Evolutionary conservation across 192 early-diverging fungal species (phyloP).

Genomic region (Coemansia furcata): DNA sequence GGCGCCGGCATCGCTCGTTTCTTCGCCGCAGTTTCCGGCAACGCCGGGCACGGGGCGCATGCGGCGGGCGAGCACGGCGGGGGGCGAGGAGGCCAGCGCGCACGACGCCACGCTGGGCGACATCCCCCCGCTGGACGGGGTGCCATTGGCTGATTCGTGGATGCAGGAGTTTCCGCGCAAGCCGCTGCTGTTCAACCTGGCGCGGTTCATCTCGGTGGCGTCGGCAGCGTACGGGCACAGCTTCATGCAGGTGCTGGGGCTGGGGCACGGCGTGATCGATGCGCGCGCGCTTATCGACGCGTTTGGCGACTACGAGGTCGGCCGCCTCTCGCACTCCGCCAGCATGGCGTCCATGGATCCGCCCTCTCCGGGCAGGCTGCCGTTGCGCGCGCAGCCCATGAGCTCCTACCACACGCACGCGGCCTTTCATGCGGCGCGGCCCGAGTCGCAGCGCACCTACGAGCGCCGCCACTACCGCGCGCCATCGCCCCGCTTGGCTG

Average conservation of each 20-base stretch:
- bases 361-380: slow-evolving; percentile 15
- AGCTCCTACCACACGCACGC: slow-evolving; percentile 32
- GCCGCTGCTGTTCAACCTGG: slow-evolving; percentile 65
- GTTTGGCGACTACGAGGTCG: slow-evolving; percentile 36
- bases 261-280: slow-evolving; percentile 45
- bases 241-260: slow-evolving; percentile 72
- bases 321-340: slow-evolving; percentile 13
- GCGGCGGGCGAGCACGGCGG: background rate
- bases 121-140: slow-evolving; percentile 52
- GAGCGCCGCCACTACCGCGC: slow-evolving; percentile 23
- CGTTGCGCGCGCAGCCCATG: slow-evolving; percentile 48
- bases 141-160: slow-evolving; percentile 12
- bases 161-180: slow-evolving; percentile 44
- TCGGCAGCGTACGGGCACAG: slow-evolving; percentile 70
- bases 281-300: slow-evolving; percentile 44
- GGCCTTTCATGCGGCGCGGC: slow-evolving; percentile 23
- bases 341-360: slow-evolving; percentile 25
- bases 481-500: background rate
- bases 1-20: slow-evolving; percentile 40
- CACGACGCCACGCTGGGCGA: background rate
- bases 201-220: slow-evolving; percentile 66
- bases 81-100: background rate
- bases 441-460: slow-evolving; percentile 24
- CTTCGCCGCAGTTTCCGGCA: slow-evolving; percentile 36
- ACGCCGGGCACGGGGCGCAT: slow-evolving; percentile 9